These are phyloP conservation scores for Infundibulicybe gibba DNA, from an alignment of 768 basidiomycete species.

Conservation along the genomic window DNA sequence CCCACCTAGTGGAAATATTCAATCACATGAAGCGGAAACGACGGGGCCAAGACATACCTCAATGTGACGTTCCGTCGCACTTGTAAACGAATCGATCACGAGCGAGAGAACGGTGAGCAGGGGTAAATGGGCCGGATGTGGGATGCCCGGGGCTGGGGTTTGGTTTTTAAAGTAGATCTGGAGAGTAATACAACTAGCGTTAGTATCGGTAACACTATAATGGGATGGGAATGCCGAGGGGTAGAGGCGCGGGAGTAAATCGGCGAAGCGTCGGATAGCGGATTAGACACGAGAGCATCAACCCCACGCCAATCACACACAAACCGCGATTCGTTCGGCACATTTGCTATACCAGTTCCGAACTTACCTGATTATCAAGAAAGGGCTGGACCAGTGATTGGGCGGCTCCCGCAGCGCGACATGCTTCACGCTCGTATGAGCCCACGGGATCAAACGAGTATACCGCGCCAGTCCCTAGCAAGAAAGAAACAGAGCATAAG, in stretches of 20 bases:
- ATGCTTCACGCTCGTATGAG: constrained; percentile 95
- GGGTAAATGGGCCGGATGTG: constrained; percentile 80
- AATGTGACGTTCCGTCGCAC: constrained; percentile 97
- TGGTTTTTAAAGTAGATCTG: constrained; percentile 99
- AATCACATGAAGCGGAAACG: constrained; percentile 8
- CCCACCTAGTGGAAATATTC: constrained; percentile 60
- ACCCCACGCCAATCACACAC: no score
- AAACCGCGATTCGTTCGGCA: constrained; percentile 6
- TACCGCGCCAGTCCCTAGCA: constrained; percentile 86
- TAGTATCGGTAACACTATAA: constrained; percentile 13
- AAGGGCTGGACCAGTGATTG: constrained; percentile 94
- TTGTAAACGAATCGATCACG: constrained; percentile 94
- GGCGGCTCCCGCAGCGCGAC: constrained; percentile 96
- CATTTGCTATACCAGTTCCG: constrained; percentile 8
- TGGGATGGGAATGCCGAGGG: constrained; percentile 8
- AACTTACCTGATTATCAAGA: constrained; percentile 93
- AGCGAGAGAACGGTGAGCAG: constrained; percentile 76
- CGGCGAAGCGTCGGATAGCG: constrained; percentile 39
- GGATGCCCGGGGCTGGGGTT: constrained; percentile 61
- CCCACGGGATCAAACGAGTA: constrained; percentile 99
- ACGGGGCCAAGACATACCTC: constrained; percentile 54
- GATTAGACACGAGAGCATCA: background rate
- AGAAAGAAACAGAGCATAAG: constrained; percentile 6
- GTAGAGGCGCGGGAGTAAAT: constrained; percentile 35
- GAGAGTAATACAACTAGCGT: constrained; percentile 18